A percentile compares a stretch with the other conserved stretches of the same genome.
phyloP scores from a whole-genome alignment of 2,329 filamentous ascomycete genomes.

The Ciborinia camelliae region DNA sequence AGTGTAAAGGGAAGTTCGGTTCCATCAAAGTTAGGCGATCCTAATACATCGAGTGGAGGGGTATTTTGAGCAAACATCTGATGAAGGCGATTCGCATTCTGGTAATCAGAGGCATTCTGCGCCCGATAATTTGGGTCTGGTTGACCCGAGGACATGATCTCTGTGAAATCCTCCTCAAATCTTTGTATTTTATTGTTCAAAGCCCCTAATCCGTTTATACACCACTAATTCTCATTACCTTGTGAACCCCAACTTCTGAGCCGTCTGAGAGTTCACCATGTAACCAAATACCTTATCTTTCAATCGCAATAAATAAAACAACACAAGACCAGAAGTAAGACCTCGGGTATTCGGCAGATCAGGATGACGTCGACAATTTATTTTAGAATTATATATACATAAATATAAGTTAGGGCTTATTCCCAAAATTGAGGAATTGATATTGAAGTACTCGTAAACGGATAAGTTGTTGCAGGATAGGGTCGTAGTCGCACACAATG shows the following conservation, averaged over 20 bases:
- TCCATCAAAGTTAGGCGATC: slow-evolving; percentile 45
- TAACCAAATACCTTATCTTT: neutral
- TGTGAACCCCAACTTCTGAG: neutral
- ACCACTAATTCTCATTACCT: slow-evolving; percentile 22
- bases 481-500: neutral
- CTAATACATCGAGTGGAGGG: slow-evolving; percentile 31
- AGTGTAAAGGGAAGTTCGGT: slow-evolving; percentile 52
- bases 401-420: neutral
- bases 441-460: neutral
- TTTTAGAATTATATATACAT: neutral
- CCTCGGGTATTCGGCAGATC: neutral
- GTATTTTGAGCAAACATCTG: slow-evolving; percentile 14
- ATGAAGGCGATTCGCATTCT: slow-evolving; percentile 2
- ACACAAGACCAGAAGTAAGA: neutral
- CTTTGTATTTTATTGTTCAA: neutral
- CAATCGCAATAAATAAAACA: slow-evolving; percentile 2
- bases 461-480: neutral
- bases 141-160: slow-evolving; percentile 11
- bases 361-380: slow-evolving; percentile 9
- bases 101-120: slow-evolving; percentile 9
- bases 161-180: neutral
- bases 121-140: slow-evolving; percentile 6
- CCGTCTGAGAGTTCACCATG: neutral
- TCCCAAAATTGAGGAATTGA: neutral
- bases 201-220: neutral